Conservation (phyloP, 768 basidiomycete species). For the Phaffia tasmanica region DNA sequence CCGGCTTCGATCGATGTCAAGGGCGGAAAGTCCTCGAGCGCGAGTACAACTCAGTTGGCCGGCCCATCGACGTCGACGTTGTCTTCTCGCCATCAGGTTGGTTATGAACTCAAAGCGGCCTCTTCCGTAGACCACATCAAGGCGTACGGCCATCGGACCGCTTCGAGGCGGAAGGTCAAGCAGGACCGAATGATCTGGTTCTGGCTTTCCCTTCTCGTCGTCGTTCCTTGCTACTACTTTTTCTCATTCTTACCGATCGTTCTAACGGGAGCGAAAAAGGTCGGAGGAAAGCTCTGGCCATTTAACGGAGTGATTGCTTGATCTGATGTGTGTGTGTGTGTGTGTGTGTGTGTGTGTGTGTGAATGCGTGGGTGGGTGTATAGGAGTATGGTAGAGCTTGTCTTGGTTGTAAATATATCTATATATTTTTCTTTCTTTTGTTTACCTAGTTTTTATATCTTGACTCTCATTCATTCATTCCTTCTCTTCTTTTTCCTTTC, state of each 20-base stretch:
- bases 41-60: background rate
- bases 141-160: background rate
- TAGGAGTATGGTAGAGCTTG: background rate
- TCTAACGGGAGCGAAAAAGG: slow-evolving; percentile 4
- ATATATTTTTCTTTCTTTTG: background rate
- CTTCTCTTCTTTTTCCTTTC: background rate
- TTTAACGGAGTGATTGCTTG: slow-evolving; percentile 12
- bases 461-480: background rate
- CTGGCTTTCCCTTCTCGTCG: slow-evolving; percentile 15
- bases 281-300: slow-evolving; percentile 3
- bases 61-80: slow-evolving; percentile 4
- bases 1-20: background rate
- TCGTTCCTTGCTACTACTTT: slow-evolving; percentile 16
- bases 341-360: background rate
- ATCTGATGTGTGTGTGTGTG: background rate
- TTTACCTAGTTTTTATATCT: no score
- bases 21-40: background rate
- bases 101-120: no score
- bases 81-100: no score
- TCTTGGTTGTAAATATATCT: background rate
- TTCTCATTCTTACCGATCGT: slow-evolving; percentile 15
- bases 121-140: background rate
- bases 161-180: slow-evolving; percentile 7
- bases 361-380: background rate
- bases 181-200: slow-evolving; percentile 17